Conservation (phyloP, 2,329 filamentous ascomycete genomes). For the Podosphaera fusca region DNA sequence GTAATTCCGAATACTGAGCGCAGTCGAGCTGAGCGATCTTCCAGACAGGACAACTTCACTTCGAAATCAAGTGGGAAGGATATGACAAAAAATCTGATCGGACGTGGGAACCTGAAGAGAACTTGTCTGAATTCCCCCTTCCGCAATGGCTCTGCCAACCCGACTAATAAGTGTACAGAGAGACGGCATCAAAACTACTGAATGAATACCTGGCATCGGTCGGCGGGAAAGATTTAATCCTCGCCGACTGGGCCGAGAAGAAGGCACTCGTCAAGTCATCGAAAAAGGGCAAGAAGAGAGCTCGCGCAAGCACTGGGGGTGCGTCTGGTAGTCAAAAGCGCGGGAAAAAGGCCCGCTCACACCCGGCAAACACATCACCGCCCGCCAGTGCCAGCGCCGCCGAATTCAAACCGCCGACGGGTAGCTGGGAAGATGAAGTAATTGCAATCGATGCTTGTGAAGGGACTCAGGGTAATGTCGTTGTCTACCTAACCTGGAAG, state of each 20-base stretch:
- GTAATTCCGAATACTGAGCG: constrained; percentile 6
- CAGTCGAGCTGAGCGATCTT: constrained; percentile 2
- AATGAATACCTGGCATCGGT: constrained; percentile 37
- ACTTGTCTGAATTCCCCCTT: constrained; percentile 26
- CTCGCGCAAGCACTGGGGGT: constrained; percentile 22
- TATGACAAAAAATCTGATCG: constrained; percentile 45
- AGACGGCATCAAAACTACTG: constrained; percentile 35
- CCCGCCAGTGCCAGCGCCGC: constrained; percentile 21
- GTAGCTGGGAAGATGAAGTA: constrained; percentile 57
- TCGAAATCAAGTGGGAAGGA: constrained; percentile 63
- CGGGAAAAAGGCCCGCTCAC: constrained; percentile 13
- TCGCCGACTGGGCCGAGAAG: constrained; percentile 22
- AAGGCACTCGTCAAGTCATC: constrained; percentile 18
- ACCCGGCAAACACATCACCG: constrained; percentile 26
- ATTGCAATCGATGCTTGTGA: constrained; percentile 49
- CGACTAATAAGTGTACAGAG: constrained; percentile 18
- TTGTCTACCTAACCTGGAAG: constrained; percentile 53
- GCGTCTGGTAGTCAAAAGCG: constrained; percentile 11
- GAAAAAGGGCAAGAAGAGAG: constrained; percentile 35
- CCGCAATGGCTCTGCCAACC: not conserved
- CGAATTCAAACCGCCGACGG: constrained; percentile 42
- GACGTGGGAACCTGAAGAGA: constrained; percentile 62
- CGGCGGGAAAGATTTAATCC: constrained; percentile 37
- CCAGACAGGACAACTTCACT: constrained; percentile 25
- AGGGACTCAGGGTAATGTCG: constrained; percentile 35